Percentiles rank a stretch among this genome's conserved stretches.
phyloP scores from a whole-genome alignment of 2,329 filamentous ascomycete species.

The Paramyrothecium sp. region DNA sequence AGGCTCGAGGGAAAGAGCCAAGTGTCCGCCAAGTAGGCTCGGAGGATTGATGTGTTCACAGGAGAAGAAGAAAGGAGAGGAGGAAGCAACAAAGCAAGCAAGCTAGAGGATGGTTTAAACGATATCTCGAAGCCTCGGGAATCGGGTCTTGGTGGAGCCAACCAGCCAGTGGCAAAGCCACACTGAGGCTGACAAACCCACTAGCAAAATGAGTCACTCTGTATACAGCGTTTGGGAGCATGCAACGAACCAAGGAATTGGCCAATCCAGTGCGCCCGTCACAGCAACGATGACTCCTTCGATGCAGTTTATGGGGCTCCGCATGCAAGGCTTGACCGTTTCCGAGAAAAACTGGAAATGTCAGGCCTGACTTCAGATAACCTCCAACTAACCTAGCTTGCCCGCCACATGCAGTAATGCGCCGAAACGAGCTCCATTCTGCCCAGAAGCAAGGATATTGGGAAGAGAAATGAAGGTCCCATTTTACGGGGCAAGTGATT shows the following conservation, averaged over 20 bases:
- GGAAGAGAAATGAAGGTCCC: too few relatives aligned
- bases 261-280: background rate
- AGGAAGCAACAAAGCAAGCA: background rate
- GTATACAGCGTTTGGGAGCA: background rate
- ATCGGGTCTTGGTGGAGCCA: background rate
- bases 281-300: too few relatives aligned
- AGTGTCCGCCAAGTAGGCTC: background rate
- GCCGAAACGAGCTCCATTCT: too few relatives aligned
- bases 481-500: too few relatives aligned
- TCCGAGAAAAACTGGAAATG: too few relatives aligned
- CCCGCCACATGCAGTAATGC: too few relatives aligned
- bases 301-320: too few relatives aligned
- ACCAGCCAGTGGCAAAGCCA: background rate
- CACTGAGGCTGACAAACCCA: background rate
- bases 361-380: too few relatives aligned
- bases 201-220: conserved; percentile 3
- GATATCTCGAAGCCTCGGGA: background rate
- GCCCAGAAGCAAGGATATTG: too few relatives aligned
- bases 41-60: background rate
- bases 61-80: background rate
- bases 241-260: background rate
- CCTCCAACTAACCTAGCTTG: too few relatives aligned
- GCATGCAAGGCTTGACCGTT: too few relatives aligned
- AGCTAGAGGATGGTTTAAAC: background rate
- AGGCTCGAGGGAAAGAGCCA: background rate